Evolutionary conservation across 2,329 filamentous ascomycete species (phyloP), one percentile per base, ranked within the genome.

Genomic region (Aphanocladium album): DNA sequence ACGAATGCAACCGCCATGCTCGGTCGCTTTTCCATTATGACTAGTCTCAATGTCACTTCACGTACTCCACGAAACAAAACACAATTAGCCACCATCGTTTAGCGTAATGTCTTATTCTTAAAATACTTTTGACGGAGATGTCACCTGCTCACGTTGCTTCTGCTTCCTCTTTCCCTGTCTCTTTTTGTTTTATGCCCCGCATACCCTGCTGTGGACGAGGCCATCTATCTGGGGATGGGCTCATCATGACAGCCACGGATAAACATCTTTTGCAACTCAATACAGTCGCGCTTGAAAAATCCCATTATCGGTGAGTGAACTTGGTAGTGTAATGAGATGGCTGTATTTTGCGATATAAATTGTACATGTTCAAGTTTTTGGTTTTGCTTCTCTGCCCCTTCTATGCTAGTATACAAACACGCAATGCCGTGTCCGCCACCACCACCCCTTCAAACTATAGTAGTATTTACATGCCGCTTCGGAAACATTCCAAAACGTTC

Each of bases 321-420:
- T 35, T 35, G n/a, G n/a, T n/a, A n/a, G 39, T 23, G 19, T 23
- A 46, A 21, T 25, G 21, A 47, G 27, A 19, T 57, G 16, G 5
- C 21, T 47, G 30, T 57, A 27, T 27, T 47, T 27, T 37, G 30
- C 14, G 33, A 19, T 57, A 37, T 57, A 47, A 46, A 23, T 57
- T 50, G 55, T 57, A 57, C 55, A 57, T 50, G 43, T n/a, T 35
- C 37, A 14, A 39, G 16, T 25, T 49, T 49, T 47, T 12, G 7
- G n/a, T 19, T 2, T 16, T 14, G 19, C 9, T 25, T 19, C 45
- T 39, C 11, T 45, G 9, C 8, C 35, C n/a, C 27, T 33, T 49
- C 17, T 17, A 49, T 57, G 55, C 33, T 57, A 50, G 45, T 57
- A 57, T 57, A 57, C 55, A 57, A 47, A 33, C 23, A 33, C 52